These are phyloP conservation scores for Taiozyma sp. DNA, from an alignment of 1,139 yeast species.

Conservation along the genomic window DNA sequence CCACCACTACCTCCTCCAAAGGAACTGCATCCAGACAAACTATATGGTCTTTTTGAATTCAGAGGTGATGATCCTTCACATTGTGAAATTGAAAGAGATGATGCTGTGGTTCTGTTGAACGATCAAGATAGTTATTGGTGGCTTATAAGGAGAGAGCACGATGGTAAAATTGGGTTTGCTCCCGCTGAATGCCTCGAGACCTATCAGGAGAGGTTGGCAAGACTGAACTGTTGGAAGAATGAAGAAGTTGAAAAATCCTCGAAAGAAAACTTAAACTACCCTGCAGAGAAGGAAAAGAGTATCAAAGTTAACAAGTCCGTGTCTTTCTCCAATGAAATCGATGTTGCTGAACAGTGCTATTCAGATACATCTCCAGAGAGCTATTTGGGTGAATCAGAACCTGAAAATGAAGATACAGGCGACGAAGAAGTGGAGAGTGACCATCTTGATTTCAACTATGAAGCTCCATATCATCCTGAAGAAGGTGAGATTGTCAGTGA, in stretches of 20 bases:
- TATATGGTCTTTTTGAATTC: conserved; percentile 84
- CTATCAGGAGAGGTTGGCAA: conserved; percentile 83
- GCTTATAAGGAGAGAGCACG: conserved; percentile 70
- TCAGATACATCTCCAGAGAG: conserved; percentile 23
- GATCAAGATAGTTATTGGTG: conserved; percentile 97
- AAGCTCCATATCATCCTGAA: conserved; percentile 21
- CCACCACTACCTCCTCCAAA: conserved; percentile 80
- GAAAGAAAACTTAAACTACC: conserved; percentile 15
- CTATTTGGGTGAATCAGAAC: conserved; percentile 12
- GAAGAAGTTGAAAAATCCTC: conserved; percentile 57
- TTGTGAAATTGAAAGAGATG: conserved; percentile 74
- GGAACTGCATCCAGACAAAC: conserved; percentile 76
- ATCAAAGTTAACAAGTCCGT: conserved; percentile 27
- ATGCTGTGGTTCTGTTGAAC: conserved; percentile 73
- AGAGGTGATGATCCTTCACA: conserved; percentile 94
- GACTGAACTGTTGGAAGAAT: conserved; percentile 88
- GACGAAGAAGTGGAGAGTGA: conserved; percentile 17
- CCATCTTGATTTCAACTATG: conserved; percentile 21
- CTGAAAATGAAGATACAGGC: conserved; percentile 22
- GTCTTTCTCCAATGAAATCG: conserved; percentile 26
- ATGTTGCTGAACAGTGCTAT: conserved; percentile 13
- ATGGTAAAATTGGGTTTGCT: conserved; percentile 81
- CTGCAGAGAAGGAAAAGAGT: conserved; percentile 7
- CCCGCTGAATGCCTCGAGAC: conserved; percentile 97
- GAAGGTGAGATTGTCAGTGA: conserved; percentile 27